Base-by-base conservation (phyloP, 1,284 basidiomycete species). In the Cryptococcus deneoformans region DNA sequence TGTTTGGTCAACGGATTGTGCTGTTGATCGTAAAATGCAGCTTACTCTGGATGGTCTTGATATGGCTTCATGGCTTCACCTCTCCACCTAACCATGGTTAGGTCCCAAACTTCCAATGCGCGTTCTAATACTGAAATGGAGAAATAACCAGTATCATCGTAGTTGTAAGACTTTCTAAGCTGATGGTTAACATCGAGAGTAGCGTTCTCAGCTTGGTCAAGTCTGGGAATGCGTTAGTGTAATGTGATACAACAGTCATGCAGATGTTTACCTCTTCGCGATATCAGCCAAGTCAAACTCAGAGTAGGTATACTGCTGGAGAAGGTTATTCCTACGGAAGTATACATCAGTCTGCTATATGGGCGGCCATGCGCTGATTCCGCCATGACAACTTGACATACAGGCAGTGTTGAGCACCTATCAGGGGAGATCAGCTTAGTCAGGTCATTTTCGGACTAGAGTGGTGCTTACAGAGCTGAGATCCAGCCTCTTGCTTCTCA, bases 71-170 rank as follows among this genome's bases (percentile, higher is more conserved):
- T 89, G 38, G 84, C 85, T 76, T 90, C 87, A 63, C 88, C 87
- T 55, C 89, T 82, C 93, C 93, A 97, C 58, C 89, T 82, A 9
- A 87, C 82, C 43, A 95, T 84, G 24, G 83, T 87, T 56, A 95
- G 76, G 3, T 88, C 88, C 85, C 88, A 92, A 2, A 92, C 87
- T 68, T 87, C 83, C 51, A 96, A 76, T 0, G 92, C 92, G 39
- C 69, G 59, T 44, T 73, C 73, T 7, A 75, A 59, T 0, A 72
- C 70, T 1, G 70, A 69, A 34, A 72, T 70, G 3, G 90, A 92
- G 77, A 94, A 94, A 76, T 89, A 94, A 1, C 91, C 91, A 86
- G 89, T 89, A 72, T 93, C 91, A 66, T 93, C 91, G 87, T 92
- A 91, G 72, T 95, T 94, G 52, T 83, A 84, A 70, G 77, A 78